Conservation (phyloP, 192 early-diverging fungal species). For the Gaertneriomyces semiglobifer region DNA sequence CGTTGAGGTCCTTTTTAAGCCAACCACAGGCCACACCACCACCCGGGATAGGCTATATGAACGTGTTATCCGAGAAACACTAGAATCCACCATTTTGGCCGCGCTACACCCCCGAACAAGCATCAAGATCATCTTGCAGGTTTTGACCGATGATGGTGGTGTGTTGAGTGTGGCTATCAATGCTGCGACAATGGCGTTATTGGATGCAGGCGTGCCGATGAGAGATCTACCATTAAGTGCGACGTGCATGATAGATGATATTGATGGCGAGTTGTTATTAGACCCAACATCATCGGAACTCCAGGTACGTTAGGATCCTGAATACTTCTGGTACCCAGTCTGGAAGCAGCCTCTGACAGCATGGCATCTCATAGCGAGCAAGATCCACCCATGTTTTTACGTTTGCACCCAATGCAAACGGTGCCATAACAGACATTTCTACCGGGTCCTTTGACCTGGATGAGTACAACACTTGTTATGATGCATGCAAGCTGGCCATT, state of each 20-base stretch:
- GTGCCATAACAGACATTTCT: too few relatives aligned
- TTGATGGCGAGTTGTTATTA: conserved; percentile 54
- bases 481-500: too few relatives aligned
- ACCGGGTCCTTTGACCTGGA: too few relatives aligned
- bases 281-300: conserved; percentile 80
- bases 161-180: conserved; percentile 71
- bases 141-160: conserved; percentile 78
- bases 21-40: conserved; percentile 58
- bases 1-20: conserved; percentile 75
- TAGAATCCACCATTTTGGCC: conserved; percentile 72
- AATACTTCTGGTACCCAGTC: too few relatives aligned
- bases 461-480: too few relatives aligned
- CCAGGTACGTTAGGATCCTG: conserved; percentile 37
- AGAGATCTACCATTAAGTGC: conserved; percentile 66
- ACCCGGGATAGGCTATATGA: conserved; percentile 77
- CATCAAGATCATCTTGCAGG: conserved; percentile 84
- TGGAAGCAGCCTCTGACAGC: too few relatives aligned
- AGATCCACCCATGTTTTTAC: too few relatives aligned
- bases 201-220: conserved; percentile 88
- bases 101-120: conserved; percentile 81
- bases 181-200: conserved; percentile 74
- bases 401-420: too few relatives aligned
- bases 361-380: too few relatives aligned
- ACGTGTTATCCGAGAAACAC: conserved; percentile 61
- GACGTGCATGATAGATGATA: conserved; percentile 61